Evolutionary conservation across 768 basidiomycete species (phyloP), one percentile per base, ranked within the genome.

Genomic region (Mycena capillaripes): DNA sequence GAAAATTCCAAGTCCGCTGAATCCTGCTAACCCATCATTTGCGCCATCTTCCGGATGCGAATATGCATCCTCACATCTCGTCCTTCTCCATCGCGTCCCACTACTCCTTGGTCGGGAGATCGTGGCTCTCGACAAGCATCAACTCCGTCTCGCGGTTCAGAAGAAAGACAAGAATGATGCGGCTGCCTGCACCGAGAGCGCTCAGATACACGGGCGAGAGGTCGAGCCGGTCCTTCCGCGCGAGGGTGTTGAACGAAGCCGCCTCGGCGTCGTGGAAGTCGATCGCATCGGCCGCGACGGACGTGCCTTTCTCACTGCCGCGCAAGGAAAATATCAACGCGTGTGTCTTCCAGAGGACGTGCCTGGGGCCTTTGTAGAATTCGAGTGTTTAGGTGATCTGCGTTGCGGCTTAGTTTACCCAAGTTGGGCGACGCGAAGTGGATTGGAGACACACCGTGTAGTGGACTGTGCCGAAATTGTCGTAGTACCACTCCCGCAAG

Each of bases 401-500:
- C 9, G 8, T 6, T 16, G 29, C 36, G 8, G 11, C 25, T 11
- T 16, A 50, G 61, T 61, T 42, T 19, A 42, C 32, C 5, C 14
- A n/a, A 10, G 16, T 19, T 19, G 25, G 19, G 29, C 44, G 19
- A 29, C 29, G 32, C 32, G 40, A 34, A 30, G 29, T 3, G 2
- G 27, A 40, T n/a, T n/a, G n/a, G n/a, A 11, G 4, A n/a, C 66
- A 27, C 36, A 74, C 73, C 19, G 61, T 27, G 50, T 74, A 74
- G 44, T 70, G 60, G 27, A 74, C 69, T 17, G 71, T 71, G 34
- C 64, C 73, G 36, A 74, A 30, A 23, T 74, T 74, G 38, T 74
- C 73, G 60, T 68, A 68, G 61, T 74, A 74, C 73, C 73, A 74
- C 64, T 74, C 38, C 1, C 73, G 64, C 14, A 74, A 44, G 9